These are phyloP conservation scores for Ogataea pignaliae DNA, from an alignment of 805 yeast genomes.

Conservation along the genomic window DNA sequence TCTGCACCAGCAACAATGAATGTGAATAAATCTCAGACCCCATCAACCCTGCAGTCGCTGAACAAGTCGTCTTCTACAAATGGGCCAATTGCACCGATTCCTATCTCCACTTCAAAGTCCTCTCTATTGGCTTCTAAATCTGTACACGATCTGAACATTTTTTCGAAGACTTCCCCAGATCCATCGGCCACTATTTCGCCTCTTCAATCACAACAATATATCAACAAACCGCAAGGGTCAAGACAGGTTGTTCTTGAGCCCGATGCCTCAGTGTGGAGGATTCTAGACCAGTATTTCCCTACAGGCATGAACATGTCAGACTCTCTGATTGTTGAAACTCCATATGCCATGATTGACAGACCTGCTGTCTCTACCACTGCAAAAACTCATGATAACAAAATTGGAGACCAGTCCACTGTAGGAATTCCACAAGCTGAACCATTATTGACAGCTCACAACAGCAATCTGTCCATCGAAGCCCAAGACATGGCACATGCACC, in stretches of 20 bases:
- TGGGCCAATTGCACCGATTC: constrained; percentile 27
- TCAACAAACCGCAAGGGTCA: background rate
- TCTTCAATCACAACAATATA: background rate
- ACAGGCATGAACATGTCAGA: constrained; percentile 65
- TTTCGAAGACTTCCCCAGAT: constrained; percentile 5
- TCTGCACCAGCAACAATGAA: constrained; percentile 22
- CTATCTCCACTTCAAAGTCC: constrained; percentile 23
- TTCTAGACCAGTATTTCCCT: constrained; percentile 59
- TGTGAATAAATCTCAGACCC: constrained; percentile 1
- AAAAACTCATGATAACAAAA: background rate
- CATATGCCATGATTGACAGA: constrained; percentile 18
- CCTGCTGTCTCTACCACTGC: background rate
- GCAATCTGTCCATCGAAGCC: background rate
- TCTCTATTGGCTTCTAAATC: constrained; percentile 9
- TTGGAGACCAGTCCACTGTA: background rate
- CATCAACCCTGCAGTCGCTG: constrained; percentile 4
- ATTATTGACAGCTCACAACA: background rate
- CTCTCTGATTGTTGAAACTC: constrained; percentile 56
- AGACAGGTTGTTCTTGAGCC: constrained; percentile 41
- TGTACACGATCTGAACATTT: constrained; percentile 4
- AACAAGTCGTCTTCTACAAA: constrained; percentile 4
- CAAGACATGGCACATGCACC: background rate
- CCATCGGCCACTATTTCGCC: background rate
- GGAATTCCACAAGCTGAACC: background rate
- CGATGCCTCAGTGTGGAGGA: constrained; percentile 53